These are phyloP conservation scores for Fomes fomentarius DNA, from an alignment of 1,284 basidiomycete species.

Conservation along the genomic window DNA sequence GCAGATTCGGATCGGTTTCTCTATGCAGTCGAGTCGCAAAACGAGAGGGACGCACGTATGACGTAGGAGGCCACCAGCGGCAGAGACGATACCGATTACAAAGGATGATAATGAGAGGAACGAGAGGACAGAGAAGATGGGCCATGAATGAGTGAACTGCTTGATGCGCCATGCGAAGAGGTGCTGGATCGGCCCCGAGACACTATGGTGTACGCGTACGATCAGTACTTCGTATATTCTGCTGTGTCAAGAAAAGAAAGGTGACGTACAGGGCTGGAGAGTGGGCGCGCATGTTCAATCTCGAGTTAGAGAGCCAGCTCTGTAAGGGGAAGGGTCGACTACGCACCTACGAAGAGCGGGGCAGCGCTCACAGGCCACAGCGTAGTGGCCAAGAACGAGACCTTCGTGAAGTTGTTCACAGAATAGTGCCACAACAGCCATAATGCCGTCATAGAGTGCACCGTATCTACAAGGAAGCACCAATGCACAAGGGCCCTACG, in stretches of 20 bases:
- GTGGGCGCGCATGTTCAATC: background rate
- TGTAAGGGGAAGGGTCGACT: background rate
- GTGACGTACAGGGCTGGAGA: slow-evolving; percentile 1
- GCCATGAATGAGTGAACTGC: slow-evolving; percentile 14
- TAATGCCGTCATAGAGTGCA: slow-evolving; percentile 5
- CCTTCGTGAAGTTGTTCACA: slow-evolving; percentile 13
- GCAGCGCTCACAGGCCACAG: slow-evolving; percentile 11
- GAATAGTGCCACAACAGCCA: slow-evolving; percentile 16
- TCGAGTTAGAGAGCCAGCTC: background rate
- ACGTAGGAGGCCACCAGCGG: background rate
- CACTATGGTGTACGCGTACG: background rate
- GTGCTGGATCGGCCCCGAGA: slow-evolving; percentile 15
- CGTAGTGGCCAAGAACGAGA: background rate
- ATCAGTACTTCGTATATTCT: background rate
- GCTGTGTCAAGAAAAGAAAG: background rate
- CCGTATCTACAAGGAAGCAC: slow-evolving; percentile 15
- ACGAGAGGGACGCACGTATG: slow-evolving; percentile 3
- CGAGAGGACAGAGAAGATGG: slow-evolving; percentile 7
- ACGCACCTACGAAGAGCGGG: slow-evolving; percentile 15
- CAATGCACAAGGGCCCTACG: slow-evolving; percentile 11
- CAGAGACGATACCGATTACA: slow-evolving; percentile 2
- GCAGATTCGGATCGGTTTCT: background rate
- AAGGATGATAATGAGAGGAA: slow-evolving; percentile 8
- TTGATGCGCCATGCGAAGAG: slow-evolving; percentile 21
- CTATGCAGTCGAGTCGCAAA: background rate